Evolutionary conservation across 2,329 filamentous ascomycete species (phyloP), one percentile per base, ranked within the genome.

Genomic region (Nothophaeocryptopus gaeumannii): DNA sequence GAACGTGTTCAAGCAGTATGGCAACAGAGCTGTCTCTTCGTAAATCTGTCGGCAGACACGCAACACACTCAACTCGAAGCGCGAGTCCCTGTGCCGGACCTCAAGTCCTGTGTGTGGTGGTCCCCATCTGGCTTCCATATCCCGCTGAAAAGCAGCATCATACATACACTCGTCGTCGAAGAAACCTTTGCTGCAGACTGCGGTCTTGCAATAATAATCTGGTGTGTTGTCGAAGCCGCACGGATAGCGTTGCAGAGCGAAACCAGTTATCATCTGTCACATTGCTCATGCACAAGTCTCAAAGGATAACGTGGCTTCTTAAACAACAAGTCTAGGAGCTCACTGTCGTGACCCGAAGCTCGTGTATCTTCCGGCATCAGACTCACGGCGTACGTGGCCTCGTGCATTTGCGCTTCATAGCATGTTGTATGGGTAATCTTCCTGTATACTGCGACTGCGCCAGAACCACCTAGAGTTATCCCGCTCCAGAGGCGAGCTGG

Each of bases 1-100:
- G 34, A 54, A 54, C 34, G 39, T 47, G 26, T 47, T 40, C 12
- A 35, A 16, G 16, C 30, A 37, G 39, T 51, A 54, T 8, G 43
- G 47, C 14, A 54, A 16, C 5, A 54, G 38, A 2, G 30, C 32
- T 10, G 51, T 47, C 32, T 54, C 51, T 12, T 44, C 11, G 47
- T 54, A 43, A 16, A 51, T 36, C 14, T 45, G 42, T 14, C 32
- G 35, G 26, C 50, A 51, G 20, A 35, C 44, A 30, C 47, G 38
- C n/a, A 51, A 39, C 13, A 54, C 10, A 8, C 31, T 20, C 11
- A 52, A 5, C 13, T 13, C 5, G 10, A 39, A 16, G 13, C 14
- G 13, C 14, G 36, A 16, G 10, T 13, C 16, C 10, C 5, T 39
- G 36, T 26, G 20, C 20, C 20, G 20, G 7, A 26, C 7, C 20